These are phyloP conservation scores for Backusella australiensis DNA, from an alignment of 192 early-diverging fungal species.

Conservation along the genomic window DNA sequence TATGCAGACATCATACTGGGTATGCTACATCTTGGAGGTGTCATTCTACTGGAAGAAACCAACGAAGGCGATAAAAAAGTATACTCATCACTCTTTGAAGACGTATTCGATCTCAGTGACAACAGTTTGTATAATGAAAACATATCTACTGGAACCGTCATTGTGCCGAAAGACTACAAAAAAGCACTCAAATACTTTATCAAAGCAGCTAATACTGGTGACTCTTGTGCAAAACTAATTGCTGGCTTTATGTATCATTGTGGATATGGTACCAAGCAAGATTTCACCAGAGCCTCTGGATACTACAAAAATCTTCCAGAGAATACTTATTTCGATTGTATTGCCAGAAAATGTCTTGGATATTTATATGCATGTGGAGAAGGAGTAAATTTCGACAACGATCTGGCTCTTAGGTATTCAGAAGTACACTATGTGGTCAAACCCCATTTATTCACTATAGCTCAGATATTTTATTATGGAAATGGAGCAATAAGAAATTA, in stretches of 20 bases:
- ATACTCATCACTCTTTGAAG: not conserved
- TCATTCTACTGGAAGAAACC: not conserved
- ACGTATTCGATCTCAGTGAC: not conserved
- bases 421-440: fast-evolving
- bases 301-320: not conserved
- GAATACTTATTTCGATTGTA: too few species aligned
- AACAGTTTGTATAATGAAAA: not conserved
- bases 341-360: too few species aligned
- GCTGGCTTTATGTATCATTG: not conserved
- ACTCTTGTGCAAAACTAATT: too few species aligned
- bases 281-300: not conserved
- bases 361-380: too few species aligned
- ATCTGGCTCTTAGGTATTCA: too few species aligned
- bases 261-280: not conserved
- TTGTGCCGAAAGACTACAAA: too few species aligned
- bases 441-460: too few species aligned
- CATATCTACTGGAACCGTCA: not conserved
- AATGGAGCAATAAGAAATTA: too few species aligned
- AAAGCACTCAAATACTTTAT: too few species aligned
- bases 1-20: not conserved
- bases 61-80: not conserved
- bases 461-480: too few species aligned
- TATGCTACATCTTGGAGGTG: not conserved
- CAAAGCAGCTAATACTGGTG: too few species aligned
- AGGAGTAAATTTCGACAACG: too few species aligned